Conservation (phyloP, 805 yeast genomes). For the Danielia reshetovae region DNA sequence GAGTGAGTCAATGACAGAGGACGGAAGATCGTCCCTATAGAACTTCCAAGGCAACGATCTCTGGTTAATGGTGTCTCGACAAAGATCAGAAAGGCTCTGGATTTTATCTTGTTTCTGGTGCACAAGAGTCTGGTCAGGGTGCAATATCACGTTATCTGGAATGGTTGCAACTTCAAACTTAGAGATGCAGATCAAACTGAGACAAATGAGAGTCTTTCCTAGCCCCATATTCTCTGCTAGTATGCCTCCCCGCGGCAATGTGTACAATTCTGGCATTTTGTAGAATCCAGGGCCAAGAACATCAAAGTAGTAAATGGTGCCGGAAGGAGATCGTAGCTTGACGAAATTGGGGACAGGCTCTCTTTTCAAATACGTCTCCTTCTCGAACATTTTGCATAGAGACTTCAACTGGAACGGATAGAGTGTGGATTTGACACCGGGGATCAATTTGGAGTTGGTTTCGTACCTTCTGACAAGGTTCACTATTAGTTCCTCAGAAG, state of each 20-base stretch:
- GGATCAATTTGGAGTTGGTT: not conserved
- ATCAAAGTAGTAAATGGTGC: constrained; percentile 34
- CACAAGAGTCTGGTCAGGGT: constrained; percentile 9
- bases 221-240: constrained; percentile 68
- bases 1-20: constrained; percentile 34
- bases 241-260: constrained; percentile 57
- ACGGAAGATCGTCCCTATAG: constrained; percentile 43
- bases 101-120: constrained; percentile 1
- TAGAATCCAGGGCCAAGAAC: constrained; percentile 25
- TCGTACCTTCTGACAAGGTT: constrained; percentile 4
- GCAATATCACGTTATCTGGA: constrained; percentile 31
- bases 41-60: constrained; percentile 59
- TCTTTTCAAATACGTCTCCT: constrained; percentile 38
- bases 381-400: constrained; percentile 53
- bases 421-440: constrained; percentile 48
- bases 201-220: constrained; percentile 60
- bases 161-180: constrained; percentile 46
- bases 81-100: constrained; percentile 30
- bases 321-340: constrained; percentile 17
- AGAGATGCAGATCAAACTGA: constrained; percentile 53
- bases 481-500: constrained; percentile 7
- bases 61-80: constrained; percentile 40
- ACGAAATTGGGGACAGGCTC: constrained; percentile 34
- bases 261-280: constrained; percentile 37
- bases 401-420: constrained; percentile 62